Conservation (phyloP, 192 early-diverging fungal genomes). For the Obelidium mucronatum region DNA sequence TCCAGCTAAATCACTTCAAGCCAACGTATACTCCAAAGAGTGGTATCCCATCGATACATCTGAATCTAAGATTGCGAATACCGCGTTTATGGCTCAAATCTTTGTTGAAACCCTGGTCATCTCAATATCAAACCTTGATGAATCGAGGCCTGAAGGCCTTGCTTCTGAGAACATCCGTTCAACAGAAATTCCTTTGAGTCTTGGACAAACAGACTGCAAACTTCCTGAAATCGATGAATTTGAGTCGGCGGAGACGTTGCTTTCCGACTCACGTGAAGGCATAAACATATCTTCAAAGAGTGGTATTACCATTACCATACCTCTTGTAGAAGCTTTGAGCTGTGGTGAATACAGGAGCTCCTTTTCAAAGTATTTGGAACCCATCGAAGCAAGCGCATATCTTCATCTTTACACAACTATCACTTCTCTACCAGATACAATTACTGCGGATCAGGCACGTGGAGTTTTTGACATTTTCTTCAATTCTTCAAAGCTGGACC, state of each 20-base stretch:
- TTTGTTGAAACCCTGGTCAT: slow-evolving; percentile 38
- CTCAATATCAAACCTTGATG: slow-evolving; percentile 12
- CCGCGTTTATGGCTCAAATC: slow-evolving; percentile 34
- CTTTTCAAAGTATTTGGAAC: no score
- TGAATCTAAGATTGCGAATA: slow-evolving; percentile 29
- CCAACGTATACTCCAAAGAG: slow-evolving; percentile 38
- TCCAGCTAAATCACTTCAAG: slow-evolving; percentile 23
- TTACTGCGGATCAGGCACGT: slow-evolving; percentile 10
- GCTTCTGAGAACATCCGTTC: not conserved
- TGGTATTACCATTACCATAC: no score
- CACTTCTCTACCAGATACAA: not conserved
- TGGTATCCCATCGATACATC: slow-evolving; percentile 47
- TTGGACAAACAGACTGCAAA: no score
- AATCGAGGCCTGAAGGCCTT: not conserved
- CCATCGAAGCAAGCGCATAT: no score
- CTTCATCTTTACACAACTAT: slow-evolving; percentile 8
- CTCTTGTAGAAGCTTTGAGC: no score
- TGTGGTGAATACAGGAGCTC: no score
- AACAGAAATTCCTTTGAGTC: not conserved
- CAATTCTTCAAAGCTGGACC: not conserved
- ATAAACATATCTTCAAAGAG: no score
- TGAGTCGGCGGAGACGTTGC: not conserved
- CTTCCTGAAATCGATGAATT: not conserved
- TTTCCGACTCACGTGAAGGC: not conserved
- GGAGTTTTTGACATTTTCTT: not conserved